Percentiles rank a stretch among this genome's conserved stretches.
Conservation (phyloP, 2,329 filamentous ascomycete species). For the Neoarthrinium moseri region DNA sequence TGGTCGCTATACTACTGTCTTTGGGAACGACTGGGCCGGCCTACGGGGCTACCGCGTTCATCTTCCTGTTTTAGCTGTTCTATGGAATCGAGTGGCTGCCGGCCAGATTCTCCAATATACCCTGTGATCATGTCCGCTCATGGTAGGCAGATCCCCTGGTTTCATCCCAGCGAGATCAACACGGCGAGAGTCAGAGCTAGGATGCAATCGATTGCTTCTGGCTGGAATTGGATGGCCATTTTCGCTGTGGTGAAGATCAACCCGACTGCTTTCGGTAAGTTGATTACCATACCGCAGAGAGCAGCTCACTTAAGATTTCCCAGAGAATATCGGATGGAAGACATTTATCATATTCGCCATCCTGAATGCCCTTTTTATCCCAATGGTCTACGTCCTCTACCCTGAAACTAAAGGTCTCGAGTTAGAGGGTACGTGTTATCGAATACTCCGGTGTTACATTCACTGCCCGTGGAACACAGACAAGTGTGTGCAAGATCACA, state of each 20-base stretch:
- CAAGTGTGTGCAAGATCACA: too few species aligned
- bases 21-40: slow-evolving; percentile 27
- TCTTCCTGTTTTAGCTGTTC: slow-evolving; percentile 44
- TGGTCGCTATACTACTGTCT: slow-evolving; percentile 37
- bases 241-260: slow-evolving; percentile 20
- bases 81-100: slow-evolving; percentile 31
- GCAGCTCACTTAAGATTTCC: not conserved
- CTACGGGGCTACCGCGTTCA: slow-evolving; percentile 39
- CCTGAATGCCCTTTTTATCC: slow-evolving; percentile 23
- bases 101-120: too few species aligned
- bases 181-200: slow-evolving; percentile 37
- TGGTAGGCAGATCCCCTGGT: slow-evolving; percentile 32
- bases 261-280: slow-evolving; percentile 17
- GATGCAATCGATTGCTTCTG: slow-evolving; percentile 36
- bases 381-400: slow-evolving; percentile 39
- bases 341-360: slow-evolving; percentile 27
- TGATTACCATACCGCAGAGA: not conserved
- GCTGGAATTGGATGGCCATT: slow-evolving; percentile 22
- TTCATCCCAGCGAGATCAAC: slow-evolving; percentile 38
- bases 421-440: slow-evolving; percentile 45
- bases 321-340: slow-evolving; percentile 27
- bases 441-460: too few species aligned
- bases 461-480: too few species aligned
- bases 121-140: not conserved
- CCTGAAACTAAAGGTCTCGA: slow-evolving; percentile 42